Base-by-base conservation (phyloP, 805 yeast genomes). In the Candida wancherniae region DNA sequence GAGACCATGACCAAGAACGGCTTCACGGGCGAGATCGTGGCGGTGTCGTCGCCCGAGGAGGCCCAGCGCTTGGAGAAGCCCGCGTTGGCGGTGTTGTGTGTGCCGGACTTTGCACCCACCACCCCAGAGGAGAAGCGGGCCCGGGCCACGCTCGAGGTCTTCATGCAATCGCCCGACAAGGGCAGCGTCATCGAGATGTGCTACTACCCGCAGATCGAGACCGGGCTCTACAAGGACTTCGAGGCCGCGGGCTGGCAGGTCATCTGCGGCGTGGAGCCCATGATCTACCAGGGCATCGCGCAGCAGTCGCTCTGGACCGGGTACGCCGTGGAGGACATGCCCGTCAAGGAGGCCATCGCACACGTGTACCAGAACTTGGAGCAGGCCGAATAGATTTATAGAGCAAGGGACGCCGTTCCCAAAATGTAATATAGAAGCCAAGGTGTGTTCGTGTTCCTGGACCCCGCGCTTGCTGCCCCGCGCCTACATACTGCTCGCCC, bases 141-240 rank as follows among this genome's bases (percentile, higher is more conserved):
- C 12, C 43, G 48, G 15, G 30, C 36, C 9, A 55, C 56, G 1
- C 44, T 57, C 4, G 49, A 48, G 11, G 55, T 54, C 0, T 52
- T 57, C 30, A 45, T 55, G 22, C 35, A 46, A n/a, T 22, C 36
- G 3, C 36, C 36, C 3, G 37, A 39, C 9, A 37, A 39, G 17
- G 61, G 58, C 10, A 40, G 42, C n/a, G 59, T 57, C 12, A 37
- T 57, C 12, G 63, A 57, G 32, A 57, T 57, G 63, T 57, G 63
- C 35, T 57, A 57, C 45, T 52, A 57, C 26, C 63, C 63, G 3
- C 43, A 36, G 12, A 47, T 50, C n/a, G 24, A 27, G 6, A 57
- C 61, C 5, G 29, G 46, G 15, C 39, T 56, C n/a, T 53, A 42
- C 30, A 35, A 27, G 20, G 53, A 48, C 17, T 57, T 55, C 28